Percentiles rank a stretch among this genome's conserved stretches.
Conservation (phyloP, 106 monocot species). For the Allium cepa region DNA sequence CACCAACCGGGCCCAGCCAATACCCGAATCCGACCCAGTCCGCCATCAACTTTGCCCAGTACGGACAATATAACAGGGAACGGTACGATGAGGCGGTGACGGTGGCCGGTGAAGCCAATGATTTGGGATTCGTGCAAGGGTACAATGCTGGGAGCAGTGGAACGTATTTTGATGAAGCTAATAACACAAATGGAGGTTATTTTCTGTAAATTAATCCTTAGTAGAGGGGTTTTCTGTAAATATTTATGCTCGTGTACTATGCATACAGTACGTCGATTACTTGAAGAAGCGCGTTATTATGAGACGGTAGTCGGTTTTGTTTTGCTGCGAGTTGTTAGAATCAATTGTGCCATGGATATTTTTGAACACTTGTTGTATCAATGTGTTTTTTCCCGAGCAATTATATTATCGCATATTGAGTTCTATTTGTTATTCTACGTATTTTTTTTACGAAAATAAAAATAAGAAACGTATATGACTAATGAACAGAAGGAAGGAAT, state of each 20-base stretch:
- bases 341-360: too few species aligned
- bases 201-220: background rate
- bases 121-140: background rate
- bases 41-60: conserved; percentile 18
- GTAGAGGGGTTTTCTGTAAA: background rate
- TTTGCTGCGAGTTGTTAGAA: too few species aligned
- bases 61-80: conserved; percentile 6
- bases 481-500: too few species aligned
- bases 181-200: conserved; percentile 1
- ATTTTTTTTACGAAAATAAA: too few species aligned
- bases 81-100: background rate
- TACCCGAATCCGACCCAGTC: background rate
- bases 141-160: background rate
- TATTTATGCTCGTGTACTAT: background rate
- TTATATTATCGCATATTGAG: too few species aligned
- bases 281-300: too few species aligned
- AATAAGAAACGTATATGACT: too few species aligned
- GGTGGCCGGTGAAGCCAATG: background rate
- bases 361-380: too few species aligned
- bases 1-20: conserved; percentile 22
- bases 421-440: too few species aligned
- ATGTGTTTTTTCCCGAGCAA: too few species aligned
- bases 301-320: too few species aligned
- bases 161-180: background rate
- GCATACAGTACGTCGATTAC: too few species aligned